These are phyloP conservation scores for Schizochytrium sp. DNA, from an alignment of 108 stramenopile genomes.

Conservation along the genomic window DNA sequence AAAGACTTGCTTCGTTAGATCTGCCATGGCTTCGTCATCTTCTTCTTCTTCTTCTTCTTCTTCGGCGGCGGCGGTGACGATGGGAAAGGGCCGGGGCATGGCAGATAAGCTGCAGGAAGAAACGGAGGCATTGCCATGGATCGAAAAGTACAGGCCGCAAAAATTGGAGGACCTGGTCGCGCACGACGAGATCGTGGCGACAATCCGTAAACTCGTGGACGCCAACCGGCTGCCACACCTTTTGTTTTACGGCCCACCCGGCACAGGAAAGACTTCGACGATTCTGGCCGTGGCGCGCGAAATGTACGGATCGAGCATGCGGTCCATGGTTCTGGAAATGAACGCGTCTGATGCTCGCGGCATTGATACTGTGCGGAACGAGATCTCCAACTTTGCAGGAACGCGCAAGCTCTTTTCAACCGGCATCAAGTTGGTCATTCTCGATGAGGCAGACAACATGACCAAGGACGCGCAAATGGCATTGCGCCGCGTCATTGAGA, in stretches of 20 bases:
- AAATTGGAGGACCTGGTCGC: conserved; percentile 81
- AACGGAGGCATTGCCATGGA: conserved; percentile 65
- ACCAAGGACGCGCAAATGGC: conserved; percentile 86
- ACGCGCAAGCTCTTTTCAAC: conserved; percentile 72
- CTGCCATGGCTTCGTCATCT: too few relatives aligned
- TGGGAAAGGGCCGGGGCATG: background rate
- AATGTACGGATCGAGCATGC: conserved; percentile 74
- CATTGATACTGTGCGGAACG: conserved; percentile 70
- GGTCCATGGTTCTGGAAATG: conserved; percentile 75
- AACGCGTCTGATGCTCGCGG: conserved; percentile 39
- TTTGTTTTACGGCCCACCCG: conserved; percentile 80
- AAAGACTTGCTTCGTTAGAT: too few relatives aligned
- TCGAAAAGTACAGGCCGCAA: conserved; percentile 84
- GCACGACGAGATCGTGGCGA: conserved; percentile 75
- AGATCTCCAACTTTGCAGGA: conserved; percentile 90
- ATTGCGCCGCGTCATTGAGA: conserved; percentile 50
- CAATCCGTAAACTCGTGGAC: conserved; percentile 61
- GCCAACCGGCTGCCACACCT: conserved; percentile 79
- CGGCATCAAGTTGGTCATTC: conserved; percentile 77
- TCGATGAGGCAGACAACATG: conserved; percentile 91
- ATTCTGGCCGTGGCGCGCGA: conserved; percentile 83
- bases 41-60: background rate
- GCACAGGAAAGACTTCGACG: conserved; percentile 74
- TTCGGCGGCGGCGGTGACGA: background rate
- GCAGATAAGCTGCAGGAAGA: background rate